phyloP scores from a whole-genome alignment of 306 rosid genomes.

The Vigna nakashimae region DNA sequence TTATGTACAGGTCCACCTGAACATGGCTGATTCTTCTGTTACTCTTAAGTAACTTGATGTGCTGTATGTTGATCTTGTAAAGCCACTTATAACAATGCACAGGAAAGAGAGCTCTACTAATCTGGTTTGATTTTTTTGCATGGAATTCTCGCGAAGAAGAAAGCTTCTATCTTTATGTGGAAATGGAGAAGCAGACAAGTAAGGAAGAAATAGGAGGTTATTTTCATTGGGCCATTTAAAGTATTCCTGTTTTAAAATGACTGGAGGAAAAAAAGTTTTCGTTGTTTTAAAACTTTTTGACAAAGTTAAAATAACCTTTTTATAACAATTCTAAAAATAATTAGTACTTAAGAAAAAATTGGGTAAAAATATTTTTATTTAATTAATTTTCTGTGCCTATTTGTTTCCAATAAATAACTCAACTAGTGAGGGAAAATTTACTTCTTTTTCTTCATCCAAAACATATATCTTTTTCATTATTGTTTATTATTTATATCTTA shows the following conservation, averaged over 20 bases:
- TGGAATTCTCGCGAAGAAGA: not conserved
- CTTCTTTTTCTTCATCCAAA: no score
- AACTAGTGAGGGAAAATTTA: no score
- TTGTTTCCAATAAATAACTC: no score
- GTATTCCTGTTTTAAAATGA: not conserved
- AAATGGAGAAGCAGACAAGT: not conserved
- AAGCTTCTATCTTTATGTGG: not conserved
- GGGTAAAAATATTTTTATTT: no score
- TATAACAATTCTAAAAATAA: not conserved
- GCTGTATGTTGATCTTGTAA: not conserved
- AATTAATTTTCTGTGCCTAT: no score
- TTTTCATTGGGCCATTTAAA: not conserved
- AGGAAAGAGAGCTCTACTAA: not conserved
- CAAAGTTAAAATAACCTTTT: not conserved
- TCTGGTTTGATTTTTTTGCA: not conserved
- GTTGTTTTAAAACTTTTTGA: no score
- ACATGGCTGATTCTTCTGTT: constrained; percentile 49
- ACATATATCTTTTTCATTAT: no score
- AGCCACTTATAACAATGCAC: not conserved
- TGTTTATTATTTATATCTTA: no score
- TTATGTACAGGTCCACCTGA: constrained; percentile 40
- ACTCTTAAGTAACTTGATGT: not conserved
- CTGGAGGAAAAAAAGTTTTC: not conserved
- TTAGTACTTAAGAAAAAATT: not conserved
- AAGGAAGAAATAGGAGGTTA: not conserved